phyloP scores from a whole-genome alignment of 2,329 filamentous ascomycete genomes.

The Ambrosiella cleistominuta region DNA sequence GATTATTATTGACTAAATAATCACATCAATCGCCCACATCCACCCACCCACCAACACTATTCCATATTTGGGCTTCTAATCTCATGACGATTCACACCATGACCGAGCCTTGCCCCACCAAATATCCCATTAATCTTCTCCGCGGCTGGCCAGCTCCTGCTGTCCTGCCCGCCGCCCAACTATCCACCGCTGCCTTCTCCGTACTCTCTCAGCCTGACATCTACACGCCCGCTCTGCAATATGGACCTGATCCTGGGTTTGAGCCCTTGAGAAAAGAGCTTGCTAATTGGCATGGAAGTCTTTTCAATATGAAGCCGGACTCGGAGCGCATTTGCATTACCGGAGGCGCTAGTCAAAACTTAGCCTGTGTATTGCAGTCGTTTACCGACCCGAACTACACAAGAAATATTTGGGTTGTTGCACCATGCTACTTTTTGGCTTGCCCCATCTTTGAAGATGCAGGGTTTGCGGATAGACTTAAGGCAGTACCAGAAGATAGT shows the following conservation, averaged over 20 bases:
- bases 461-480: conserved; percentile 50
- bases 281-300: conserved; percentile 45
- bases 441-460: conserved; percentile 73
- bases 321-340: conserved; percentile 57
- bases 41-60: no score
- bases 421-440: conserved; percentile 70
- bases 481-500: conserved; percentile 57
- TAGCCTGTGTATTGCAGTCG: conserved; percentile 59
- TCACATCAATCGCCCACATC: no score
- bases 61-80: neutral
- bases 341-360: conserved; percentile 68
- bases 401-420: conserved; percentile 58
- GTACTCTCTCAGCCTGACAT: conserved; percentile 43
- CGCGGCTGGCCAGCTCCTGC: conserved; percentile 47
- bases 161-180: conserved; percentile 46
- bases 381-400: conserved; percentile 69
- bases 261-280: conserved; percentile 49
- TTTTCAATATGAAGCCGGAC: conserved; percentile 18
- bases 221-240: conserved; percentile 49
- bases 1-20: no score
- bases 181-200: conserved; percentile 41
- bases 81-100: conserved; percentile 11
- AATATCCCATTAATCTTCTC: conserved; percentile 41
- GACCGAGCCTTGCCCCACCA: conserved; percentile 15
- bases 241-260: conserved; percentile 64